Evolutionary conservation across 352 stramenopile species (phyloP).

Genomic region (Phytophthora sojae): DNA sequence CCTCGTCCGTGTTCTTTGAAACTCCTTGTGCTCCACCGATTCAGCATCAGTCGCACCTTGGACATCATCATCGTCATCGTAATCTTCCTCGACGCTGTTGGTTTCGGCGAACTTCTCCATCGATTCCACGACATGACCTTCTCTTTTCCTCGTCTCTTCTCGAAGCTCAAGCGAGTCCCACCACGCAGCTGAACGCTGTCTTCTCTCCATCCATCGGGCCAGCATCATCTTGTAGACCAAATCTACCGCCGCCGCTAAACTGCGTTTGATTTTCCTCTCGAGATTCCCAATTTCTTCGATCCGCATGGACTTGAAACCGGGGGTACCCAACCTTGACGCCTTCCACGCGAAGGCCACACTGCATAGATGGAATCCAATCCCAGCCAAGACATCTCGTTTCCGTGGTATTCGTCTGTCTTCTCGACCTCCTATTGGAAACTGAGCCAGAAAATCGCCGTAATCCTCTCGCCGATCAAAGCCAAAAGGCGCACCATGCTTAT

Average conservation of each 20-base stretch:
- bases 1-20: neutral
- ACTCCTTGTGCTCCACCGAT: constrained; percentile 21
- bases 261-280: constrained; percentile 57
- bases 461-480: constrained; percentile 40
- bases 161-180: constrained; percentile 27
- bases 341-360: constrained; percentile 33
- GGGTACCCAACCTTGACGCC: constrained; percentile 30
- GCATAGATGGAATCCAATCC: constrained; percentile 40
- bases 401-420: constrained; percentile 21
- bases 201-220: constrained; percentile 51
- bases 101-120: neutral
- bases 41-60: constrained; percentile 27
- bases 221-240: constrained; percentile 60
- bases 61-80: neutral
- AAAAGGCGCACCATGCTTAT: neutral
- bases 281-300: constrained; percentile 49
- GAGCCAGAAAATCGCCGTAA: constrained; percentile 27
- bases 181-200: constrained; percentile 23
- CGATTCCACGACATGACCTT: neutral
- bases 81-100: neutral
- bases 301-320: constrained; percentile 32
- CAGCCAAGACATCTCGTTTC: constrained; percentile 27
- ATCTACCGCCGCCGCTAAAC: constrained; percentile 38
- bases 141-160: neutral
- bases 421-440: constrained; percentile 12